Evolutionary conservation across 768 basidiomycete genomes (phyloP).

Genomic region (Tylopilus balloui): DNA sequence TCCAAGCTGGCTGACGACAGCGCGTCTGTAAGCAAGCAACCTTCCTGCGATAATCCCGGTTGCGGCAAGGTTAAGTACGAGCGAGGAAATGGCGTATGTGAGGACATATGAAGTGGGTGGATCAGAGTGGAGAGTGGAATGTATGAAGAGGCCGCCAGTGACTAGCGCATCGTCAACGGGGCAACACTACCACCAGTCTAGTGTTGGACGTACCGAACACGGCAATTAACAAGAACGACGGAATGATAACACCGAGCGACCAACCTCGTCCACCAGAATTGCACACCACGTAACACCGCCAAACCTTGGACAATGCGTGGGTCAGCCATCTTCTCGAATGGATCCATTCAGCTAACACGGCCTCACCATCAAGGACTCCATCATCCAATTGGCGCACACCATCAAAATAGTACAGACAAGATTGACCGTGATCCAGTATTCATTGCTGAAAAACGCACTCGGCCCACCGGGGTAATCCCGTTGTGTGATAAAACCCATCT

Average conservation of each 20-base stretch:
- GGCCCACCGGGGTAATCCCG: slow-evolving; percentile 31
- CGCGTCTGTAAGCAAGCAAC: slow-evolving; percentile 21
- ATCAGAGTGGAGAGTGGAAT: slow-evolving; percentile 2
- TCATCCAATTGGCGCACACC: slow-evolving; percentile 9
- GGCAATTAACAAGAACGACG: slow-evolving; percentile 34
- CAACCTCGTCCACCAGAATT: slow-evolving; percentile 29
- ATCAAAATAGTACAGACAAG: neutral
- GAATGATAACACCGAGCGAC: slow-evolving; percentile 34
- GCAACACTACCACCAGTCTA: neutral
- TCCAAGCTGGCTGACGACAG: slow-evolving; percentile 29
- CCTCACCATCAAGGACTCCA: neutral
- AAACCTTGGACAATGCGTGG: slow-evolving; percentile 20
- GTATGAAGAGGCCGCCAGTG: slow-evolving; percentile 25
- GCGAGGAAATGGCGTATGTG: slow-evolving; percentile 24
- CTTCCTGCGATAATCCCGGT: slow-evolving; percentile 29
- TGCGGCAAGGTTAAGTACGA: slow-evolving; percentile 28
- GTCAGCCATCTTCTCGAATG: neutral
- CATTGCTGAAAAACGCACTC: slow-evolving; percentile 17
- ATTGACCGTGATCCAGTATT: neutral
- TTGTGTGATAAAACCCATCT: slow-evolving; percentile 24
- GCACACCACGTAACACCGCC: slow-evolving; percentile 49
- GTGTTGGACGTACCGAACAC: slow-evolving; percentile 37
- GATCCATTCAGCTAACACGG: neutral
- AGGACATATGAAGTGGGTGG: slow-evolving; percentile 9
- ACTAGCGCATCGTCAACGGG: neutral